These are phyloP conservation scores for Mycena alexandri DNA, from an alignment of 768 basidiomycete species.

Conservation along the genomic window DNA sequence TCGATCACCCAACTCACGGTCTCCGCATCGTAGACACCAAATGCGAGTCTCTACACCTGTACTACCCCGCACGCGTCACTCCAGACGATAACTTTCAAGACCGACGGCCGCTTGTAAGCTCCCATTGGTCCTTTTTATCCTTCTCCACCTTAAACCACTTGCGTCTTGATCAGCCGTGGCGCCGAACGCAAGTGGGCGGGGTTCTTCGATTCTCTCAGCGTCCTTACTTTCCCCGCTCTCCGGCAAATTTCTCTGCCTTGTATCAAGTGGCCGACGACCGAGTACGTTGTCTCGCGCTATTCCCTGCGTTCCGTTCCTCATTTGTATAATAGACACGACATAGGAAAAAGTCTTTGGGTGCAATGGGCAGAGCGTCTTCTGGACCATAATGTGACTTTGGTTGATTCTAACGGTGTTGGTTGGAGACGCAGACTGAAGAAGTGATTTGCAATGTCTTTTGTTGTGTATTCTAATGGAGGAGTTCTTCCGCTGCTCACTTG, in stretches of 20 bases:
- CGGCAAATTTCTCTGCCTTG: constrained; percentile 6
- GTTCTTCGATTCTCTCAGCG: constrained; percentile 12
- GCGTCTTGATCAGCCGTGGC: constrained; percentile 3
- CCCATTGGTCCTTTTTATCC: too few relatives aligned
- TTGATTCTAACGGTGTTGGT: constrained; percentile 1
- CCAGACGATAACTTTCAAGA: constrained; percentile 18
- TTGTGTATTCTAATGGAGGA: too few relatives aligned
- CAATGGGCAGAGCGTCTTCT: constrained; percentile 16
- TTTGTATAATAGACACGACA: constrained; percentile 15
- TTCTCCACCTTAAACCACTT: neutral
- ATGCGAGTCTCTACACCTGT: neutral
- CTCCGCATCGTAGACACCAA: constrained; percentile 3
- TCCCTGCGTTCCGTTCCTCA: neutral
- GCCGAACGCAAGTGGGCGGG: constrained; percentile 23
- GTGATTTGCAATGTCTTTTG: neutral
- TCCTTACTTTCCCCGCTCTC: constrained; percentile 20
- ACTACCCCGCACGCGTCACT: neutral
- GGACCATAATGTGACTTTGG: constrained; percentile 23
- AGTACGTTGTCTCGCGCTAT: constrained; percentile 9
- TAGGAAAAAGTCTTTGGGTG: constrained; percentile 27
- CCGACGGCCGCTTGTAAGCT: constrained; percentile 7
- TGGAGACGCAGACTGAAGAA: constrained; percentile 28
- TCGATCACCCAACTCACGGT: neutral
- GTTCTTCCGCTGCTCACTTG: too few relatives aligned
- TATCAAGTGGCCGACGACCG: constrained; percentile 25